These are phyloP conservation scores for Solanum ahanhuiri DNA, from an alignment of 257 asterid species.

Conservation along the genomic window DNA sequence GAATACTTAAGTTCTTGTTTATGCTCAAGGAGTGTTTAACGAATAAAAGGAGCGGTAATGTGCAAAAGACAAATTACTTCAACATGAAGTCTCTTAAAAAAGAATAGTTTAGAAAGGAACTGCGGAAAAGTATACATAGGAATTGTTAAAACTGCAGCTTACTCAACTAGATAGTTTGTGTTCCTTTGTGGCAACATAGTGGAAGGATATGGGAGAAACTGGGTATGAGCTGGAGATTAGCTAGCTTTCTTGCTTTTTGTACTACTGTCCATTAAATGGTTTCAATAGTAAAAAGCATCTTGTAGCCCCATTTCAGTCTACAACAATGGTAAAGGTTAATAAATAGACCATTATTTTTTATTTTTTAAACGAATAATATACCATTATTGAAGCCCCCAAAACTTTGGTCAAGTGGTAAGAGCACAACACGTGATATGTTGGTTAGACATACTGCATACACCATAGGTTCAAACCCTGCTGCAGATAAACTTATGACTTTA, in stretches of 20 bases:
- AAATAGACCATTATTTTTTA: not conserved
- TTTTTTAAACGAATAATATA: not conserved
- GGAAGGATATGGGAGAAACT: not conserved
- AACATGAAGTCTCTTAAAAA: not conserved
- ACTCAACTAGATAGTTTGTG: not conserved
- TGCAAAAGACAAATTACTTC: not conserved
- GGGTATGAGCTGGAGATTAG: not conserved
- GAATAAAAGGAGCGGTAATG: not conserved
- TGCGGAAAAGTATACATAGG: not conserved
- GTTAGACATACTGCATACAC: not conserved
- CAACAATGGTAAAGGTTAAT: not conserved
- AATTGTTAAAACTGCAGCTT: not conserved
- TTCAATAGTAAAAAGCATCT: not conserved
- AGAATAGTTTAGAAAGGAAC: not conserved
- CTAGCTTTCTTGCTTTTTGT: not conserved
- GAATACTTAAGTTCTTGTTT: not conserved
- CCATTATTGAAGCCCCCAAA: not conserved
- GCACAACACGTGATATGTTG: not conserved
- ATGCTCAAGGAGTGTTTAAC: not conserved
- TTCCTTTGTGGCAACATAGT: not conserved
- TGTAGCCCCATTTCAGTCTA: not conserved
- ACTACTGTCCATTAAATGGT: not conserved
- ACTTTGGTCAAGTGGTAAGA: not conserved
- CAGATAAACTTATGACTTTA: not conserved
- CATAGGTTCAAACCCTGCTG: not conserved